phyloP scores from a whole-genome alignment of 495 filamentous ascomycete species.

The Aspergillus coremiiformis region DNA sequence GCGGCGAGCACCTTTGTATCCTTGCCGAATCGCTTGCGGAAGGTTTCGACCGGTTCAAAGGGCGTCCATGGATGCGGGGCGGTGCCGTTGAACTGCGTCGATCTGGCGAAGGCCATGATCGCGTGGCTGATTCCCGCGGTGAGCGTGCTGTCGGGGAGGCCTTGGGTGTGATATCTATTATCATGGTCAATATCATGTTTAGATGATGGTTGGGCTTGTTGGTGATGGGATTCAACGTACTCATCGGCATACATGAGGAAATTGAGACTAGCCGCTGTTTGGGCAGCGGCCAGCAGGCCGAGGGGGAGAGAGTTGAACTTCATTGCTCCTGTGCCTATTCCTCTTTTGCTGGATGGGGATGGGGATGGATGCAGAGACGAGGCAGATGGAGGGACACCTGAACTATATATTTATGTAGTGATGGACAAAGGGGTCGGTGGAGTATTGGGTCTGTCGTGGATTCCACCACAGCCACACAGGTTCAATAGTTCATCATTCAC shows the following conservation, averaged over 20 bases:
- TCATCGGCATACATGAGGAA: conserved; percentile 39
- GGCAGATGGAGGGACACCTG: too few relatives aligned
- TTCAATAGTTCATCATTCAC: too few relatives aligned
- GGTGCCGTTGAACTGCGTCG: conserved; percentile 51
- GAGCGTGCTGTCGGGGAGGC: conserved; percentile 19
- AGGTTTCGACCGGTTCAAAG: conserved; percentile 50
- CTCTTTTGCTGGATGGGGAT: too few relatives aligned
- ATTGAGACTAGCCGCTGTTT: conserved; percentile 16
- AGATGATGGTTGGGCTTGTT: too few relatives aligned
- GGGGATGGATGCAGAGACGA: too few relatives aligned
- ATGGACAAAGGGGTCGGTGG: too few relatives aligned
- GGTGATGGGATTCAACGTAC: too few relatives aligned
- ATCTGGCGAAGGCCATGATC: conserved; percentile 59
- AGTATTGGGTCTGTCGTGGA: too few relatives aligned
- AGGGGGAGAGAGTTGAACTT: too few relatives aligned
- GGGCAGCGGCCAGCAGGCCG: neutral
- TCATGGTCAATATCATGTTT: neutral
- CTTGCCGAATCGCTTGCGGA: conserved; percentile 50
- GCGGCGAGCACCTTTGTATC: conserved; percentile 61
- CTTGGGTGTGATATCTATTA: conserved; percentile 25
- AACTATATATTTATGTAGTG: too few relatives aligned
- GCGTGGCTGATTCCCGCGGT: conserved; percentile 46
- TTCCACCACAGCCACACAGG: too few relatives aligned
- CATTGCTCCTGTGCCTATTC: too few relatives aligned
- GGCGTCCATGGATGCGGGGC: conserved; percentile 43